Percentiles rank a stretch among this genome's conserved stretches.
These are phyloP conservation scores for Trichoderma virens DNA, from an alignment of 495 filamentous ascomycete species.

Conservation along the genomic window DNA sequence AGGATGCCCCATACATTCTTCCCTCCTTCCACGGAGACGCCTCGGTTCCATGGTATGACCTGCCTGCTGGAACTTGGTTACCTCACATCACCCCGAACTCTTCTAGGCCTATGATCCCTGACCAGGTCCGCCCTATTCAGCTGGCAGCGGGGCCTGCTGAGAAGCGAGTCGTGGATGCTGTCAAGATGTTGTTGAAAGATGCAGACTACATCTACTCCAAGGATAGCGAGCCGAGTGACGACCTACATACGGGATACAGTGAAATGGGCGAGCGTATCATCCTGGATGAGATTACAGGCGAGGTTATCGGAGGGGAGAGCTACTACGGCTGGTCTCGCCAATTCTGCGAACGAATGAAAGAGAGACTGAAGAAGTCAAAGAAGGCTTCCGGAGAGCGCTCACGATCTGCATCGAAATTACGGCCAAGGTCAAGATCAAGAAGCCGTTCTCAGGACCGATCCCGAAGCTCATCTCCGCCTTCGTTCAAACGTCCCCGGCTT, in stretches of 20 bases:
- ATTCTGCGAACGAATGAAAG: conserved; percentile 77
- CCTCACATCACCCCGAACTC: conserved; percentile 73
- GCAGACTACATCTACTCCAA: conserved; percentile 56
- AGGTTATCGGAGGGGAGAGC: conserved; percentile 53
- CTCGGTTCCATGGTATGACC: conserved; percentile 69
- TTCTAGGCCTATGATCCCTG: conserved; percentile 60
- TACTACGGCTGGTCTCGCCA: conserved; percentile 82
- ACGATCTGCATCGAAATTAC: conserved; percentile 7
- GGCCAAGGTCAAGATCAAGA: conserved; percentile 27
- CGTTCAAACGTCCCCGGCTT: conserved; percentile 26
- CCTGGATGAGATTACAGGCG: conserved; percentile 52
- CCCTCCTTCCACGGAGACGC: conserved; percentile 71
- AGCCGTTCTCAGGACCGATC: conserved; percentile 21
- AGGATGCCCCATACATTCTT: conserved; percentile 58
- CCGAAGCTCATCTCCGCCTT: conserved; percentile 18
- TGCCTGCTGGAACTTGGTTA: conserved; percentile 76
- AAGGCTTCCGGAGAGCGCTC: not conserved
- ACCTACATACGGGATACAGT: conserved; percentile 43
- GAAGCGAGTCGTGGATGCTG: conserved; percentile 51
- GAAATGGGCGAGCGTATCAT: conserved; percentile 63
- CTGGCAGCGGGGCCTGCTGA: conserved; percentile 67
- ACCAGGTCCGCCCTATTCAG: conserved; percentile 65
- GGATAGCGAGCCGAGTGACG: conserved; percentile 30
- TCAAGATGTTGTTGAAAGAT: conserved; percentile 61
- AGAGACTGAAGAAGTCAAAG: conserved; percentile 12